These are phyloP conservation scores for Sordaria brevicollis DNA, from an alignment of 495 filamentous ascomycete species.

Conservation along the genomic window DNA sequence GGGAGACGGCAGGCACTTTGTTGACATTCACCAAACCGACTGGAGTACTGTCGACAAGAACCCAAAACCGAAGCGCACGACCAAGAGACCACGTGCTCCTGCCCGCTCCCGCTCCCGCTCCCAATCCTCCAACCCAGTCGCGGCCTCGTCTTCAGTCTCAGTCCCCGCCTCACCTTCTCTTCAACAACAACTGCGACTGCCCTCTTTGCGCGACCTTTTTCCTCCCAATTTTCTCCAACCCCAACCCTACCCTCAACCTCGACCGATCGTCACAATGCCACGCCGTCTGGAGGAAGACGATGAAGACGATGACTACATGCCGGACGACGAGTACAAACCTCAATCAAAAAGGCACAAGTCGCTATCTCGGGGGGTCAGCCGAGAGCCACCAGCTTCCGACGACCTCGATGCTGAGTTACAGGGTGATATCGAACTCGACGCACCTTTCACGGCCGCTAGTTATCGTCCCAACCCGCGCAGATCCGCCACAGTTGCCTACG, in stretches of 20 bases:
- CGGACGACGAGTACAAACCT: neutral
- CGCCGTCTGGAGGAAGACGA: neutral
- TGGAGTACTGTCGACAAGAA: neutral
- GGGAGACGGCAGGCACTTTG: constrained; percentile 3
- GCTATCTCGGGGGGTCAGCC: neutral
- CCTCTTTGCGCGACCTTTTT: neutral
- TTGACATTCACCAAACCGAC: constrained; percentile 5
- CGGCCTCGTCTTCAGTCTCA: neutral
- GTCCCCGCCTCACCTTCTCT: neutral
- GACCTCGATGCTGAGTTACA: neutral
- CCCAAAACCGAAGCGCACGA: neutral
- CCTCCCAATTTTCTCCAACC: neutral
- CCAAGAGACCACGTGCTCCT: neutral
- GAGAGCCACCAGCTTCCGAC: neutral
- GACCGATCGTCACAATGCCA: neutral
- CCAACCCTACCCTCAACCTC: no score
- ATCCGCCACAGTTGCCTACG: neutral
- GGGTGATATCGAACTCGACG: neutral
- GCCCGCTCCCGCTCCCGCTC: neutral
- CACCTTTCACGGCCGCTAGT: neutral
- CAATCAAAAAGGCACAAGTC: neutral
- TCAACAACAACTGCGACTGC: neutral
- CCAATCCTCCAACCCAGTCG: neutral
- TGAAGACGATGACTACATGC: neutral
- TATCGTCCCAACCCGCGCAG: neutral